Conservation (phyloP, 257 asterid species). For the Solanum sitiens region DNA sequence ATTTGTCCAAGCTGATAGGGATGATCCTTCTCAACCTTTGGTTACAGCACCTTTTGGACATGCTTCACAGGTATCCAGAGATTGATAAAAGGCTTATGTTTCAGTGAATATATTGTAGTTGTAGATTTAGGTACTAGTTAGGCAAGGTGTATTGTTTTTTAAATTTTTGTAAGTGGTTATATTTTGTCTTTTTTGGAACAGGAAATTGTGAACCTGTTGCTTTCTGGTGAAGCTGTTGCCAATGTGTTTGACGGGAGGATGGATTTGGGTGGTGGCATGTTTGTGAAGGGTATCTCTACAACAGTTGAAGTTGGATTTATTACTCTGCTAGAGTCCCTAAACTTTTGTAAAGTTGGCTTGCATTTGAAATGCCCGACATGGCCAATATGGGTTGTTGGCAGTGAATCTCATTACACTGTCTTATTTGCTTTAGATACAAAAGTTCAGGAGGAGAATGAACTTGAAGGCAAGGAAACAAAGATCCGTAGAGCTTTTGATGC, state of each 20-base stretch:
- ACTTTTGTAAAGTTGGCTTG: constrained; percentile 88
- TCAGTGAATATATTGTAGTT: not conserved
- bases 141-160: not conserved
- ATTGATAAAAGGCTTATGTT: not conserved
- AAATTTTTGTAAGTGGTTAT: not conserved
- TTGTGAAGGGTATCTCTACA: constrained; percentile 79
- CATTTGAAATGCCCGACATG: constrained; percentile 77
- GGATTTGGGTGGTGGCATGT: constrained; percentile 95
- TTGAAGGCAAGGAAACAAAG: constrained; percentile 62
- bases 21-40: constrained; percentile 85
- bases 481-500: constrained; percentile 86
- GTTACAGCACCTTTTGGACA: constrained; percentile 99
- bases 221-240: constrained; percentile 83
- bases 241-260: constrained; percentile 87
- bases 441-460: constrained; percentile 88
- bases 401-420: constrained; percentile 94
- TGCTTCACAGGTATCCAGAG: constrained; percentile 79
- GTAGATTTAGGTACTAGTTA: not conserved
- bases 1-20: constrained; percentile 75
- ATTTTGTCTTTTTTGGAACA: constrained; percentile 15
- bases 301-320: constrained; percentile 91
- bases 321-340: constrained; percentile 83
- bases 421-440: constrained; percentile 73
- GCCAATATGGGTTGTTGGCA: constrained; percentile 99
- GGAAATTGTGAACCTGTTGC: constrained; percentile 95